Evolutionary conservation across 1,284 basidiomycete species (phyloP), one percentile per base, ranked within the genome.

Genomic region (Athelia psychrophila): DNA sequence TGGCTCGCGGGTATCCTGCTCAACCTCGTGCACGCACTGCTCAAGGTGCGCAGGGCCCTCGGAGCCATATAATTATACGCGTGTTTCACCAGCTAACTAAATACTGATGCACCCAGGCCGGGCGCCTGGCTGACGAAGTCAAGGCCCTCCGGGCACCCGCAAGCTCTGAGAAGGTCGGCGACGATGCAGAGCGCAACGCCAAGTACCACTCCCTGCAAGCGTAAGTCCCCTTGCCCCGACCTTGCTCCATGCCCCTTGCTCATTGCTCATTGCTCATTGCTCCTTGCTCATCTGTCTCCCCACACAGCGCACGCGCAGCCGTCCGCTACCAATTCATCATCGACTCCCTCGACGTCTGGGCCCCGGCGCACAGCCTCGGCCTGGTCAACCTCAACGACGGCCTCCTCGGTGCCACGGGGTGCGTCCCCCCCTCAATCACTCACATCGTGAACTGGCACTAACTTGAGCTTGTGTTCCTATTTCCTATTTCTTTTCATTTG

Each of bases 1-100:
- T 99, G 96, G 96, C 76, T 98, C 42, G 78, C 86, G 10, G 97
- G 95, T 2, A 93, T 98, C 58, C 56, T 86, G 27, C 83, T 92
- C 62, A 93, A 88, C 62, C 77, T 95, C 44, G 69, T 80, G 16
- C 79, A 88, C 60, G 79, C 82, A 33, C 66, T 86, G 38, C 63
- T 90, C 63, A 91, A 91, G 76, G 88, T 84, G 20, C 18, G 18
- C 9, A 20, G 22, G 24, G 8, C n/a, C n/a, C n/a, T n/a, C n/a
- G n/a, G n/a, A 10, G 47, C 8, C 35, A 9, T n/a, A n/a, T 23
- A 10, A 20, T 36, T 38, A 20, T n/a, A 3, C 19, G 30, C 35
- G 44, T 48, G 49, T 25, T 42, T 45, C 40, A 8, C 45, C 30
- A 13, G 18, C 46, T 35, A 6, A 44, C 38, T 19, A 47, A n/a